These are phyloP conservation scores for Trypanosoma conorhini DNA, from an alignment of 208 protist genomes.

Conservation along the genomic window DNA sequence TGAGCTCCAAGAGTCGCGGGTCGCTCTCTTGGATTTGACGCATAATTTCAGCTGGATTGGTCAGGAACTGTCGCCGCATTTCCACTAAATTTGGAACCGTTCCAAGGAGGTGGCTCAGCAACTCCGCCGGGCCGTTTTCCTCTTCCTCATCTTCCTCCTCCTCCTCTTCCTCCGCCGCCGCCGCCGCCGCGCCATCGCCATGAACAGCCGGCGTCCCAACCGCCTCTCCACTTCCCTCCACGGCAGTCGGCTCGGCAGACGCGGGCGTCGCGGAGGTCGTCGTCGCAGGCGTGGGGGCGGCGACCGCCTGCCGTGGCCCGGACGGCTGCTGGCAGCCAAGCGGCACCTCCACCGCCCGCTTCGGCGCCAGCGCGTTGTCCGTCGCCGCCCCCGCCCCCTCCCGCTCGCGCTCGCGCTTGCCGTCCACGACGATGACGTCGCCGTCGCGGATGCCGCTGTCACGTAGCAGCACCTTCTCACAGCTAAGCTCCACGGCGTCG, in stretches of 20 bases:
- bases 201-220: neutral
- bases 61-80: slow-evolving; percentile 78
- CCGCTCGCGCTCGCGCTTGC: slow-evolving; percentile 26
- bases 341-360: neutral
- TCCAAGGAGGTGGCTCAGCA: slow-evolving; percentile 56
- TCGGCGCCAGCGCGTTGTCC: slow-evolving; percentile 4
- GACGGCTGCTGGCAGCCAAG: slow-evolving; percentile 4
- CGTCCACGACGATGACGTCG: slow-evolving; percentile 55
- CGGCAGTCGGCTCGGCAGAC: neutral
- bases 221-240: neutral
- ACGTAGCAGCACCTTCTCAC: slow-evolving; percentile 61
- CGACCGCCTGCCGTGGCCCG: neutral
- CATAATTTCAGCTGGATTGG: slow-evolving; percentile 67
- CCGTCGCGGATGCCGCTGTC: slow-evolving; percentile 72
- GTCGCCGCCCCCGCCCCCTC: neutral
- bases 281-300: neutral
- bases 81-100: slow-evolving; percentile 71
- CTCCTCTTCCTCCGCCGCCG: slow-evolving; percentile 26
- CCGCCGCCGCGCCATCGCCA: slow-evolving; percentile 14
- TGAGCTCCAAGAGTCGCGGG: slow-evolving; percentile 78
- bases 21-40: slow-evolving; percentile 68
- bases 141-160: slow-evolving; percentile 27
- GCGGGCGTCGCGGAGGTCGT: neutral
- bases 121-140: slow-evolving; percentile 34
- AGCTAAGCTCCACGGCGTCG: slow-evolving; percentile 38